Base-by-base conservation (phyloP, 441 rosid species). In the Populus hybrid region DNA sequence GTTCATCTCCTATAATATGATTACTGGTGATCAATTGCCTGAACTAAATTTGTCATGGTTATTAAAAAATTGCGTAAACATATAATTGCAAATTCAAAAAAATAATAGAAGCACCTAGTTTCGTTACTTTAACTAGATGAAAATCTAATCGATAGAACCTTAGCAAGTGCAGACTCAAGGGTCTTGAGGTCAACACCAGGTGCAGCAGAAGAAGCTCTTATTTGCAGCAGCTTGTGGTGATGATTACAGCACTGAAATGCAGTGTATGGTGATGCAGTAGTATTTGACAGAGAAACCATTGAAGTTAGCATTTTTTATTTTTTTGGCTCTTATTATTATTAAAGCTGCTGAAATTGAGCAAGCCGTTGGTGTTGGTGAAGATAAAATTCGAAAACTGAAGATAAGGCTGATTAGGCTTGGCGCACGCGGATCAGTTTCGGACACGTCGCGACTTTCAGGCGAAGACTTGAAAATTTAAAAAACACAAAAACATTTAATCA, bases 101-200 rank as follows among this genome's bases (percentile, higher is more conserved):
- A 63, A n/a, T 18, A n/a, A 8, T 28, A 1, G 67, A 72, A 38
- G 46, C 46, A 38, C 7, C 18, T 50, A 50, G 20, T 14, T 50
- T 50, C 57, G 2, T 50, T 14, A 14, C 57, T 50, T 46, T 50
- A 50, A 50, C 57, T 50, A 50, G 57, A 5, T 50, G 57, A 50
- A 34, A 73, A 12, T 8, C 20, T 23, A 0, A 68, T 5, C 0
- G 9, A 32, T 34, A 61, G 40, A 61, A 73, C 76, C 76, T 73
- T n/a, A 73, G 76, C 68, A n/a, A 73, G 76, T 20, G 76, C 76
- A 20, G 76, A 61, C 23, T 73, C 50, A 23, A 73, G 69, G n/a
- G 35, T 14, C 28, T 36, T 35, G 23, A 73, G 76, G 36, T 73
- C 24, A 26, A 73, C 76, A 3, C 76, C 76, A 11, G 76, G 76